These are phyloP conservation scores for Apiospora rasikravindrae DNA, from an alignment of 2,329 filamentous ascomycete species.

Conservation along the genomic window DNA sequence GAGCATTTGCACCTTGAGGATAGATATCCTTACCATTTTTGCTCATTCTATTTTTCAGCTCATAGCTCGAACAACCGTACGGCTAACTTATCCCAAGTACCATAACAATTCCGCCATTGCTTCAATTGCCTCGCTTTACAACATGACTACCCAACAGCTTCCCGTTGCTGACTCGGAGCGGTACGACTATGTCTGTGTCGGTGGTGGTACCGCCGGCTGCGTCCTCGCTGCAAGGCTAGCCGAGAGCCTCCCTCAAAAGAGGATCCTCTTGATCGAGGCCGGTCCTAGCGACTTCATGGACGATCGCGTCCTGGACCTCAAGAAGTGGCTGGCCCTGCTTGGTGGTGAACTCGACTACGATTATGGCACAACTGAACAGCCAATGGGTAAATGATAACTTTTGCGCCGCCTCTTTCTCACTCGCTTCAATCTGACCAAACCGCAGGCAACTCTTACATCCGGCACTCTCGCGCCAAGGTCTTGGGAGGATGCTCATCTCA, in stretches of 20 bases:
- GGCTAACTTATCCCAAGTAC: not conserved
- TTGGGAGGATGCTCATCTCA: constrained; percentile 91
- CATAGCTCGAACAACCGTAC: not conserved
- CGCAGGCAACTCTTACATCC: constrained; percentile 85
- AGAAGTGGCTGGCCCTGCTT: constrained; percentile 84
- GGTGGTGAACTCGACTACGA: constrained; percentile 91
- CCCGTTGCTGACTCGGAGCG: constrained; percentile 66
- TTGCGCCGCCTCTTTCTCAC: not conserved
- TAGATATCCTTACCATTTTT: constrained; percentile 1
- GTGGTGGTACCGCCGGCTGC: constrained; percentile 85
- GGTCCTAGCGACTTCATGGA: constrained; percentile 90
- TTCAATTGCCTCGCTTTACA: constrained; percentile 23
- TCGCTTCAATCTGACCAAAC: constrained; percentile 30
- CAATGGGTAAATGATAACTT: constrained; percentile 60
- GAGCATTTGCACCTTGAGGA: not conserved
- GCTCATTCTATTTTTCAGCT: not conserved
- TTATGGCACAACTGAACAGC: constrained; percentile 88
- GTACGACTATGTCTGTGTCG: constrained; percentile 86
- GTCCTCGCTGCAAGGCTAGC: constrained; percentile 81
- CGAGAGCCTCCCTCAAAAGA: constrained; percentile 82
- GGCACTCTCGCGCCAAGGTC: constrained; percentile 90
- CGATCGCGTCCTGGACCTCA: constrained; percentile 83
- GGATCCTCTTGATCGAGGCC: constrained; percentile 82
- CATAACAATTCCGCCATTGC: not conserved
- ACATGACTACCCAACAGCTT: constrained; percentile 68